These are phyloP conservation scores for Aspergillus transmontanensis DNA, from an alignment of 2,329 filamentous ascomycete species.

Conservation along the genomic window DNA sequence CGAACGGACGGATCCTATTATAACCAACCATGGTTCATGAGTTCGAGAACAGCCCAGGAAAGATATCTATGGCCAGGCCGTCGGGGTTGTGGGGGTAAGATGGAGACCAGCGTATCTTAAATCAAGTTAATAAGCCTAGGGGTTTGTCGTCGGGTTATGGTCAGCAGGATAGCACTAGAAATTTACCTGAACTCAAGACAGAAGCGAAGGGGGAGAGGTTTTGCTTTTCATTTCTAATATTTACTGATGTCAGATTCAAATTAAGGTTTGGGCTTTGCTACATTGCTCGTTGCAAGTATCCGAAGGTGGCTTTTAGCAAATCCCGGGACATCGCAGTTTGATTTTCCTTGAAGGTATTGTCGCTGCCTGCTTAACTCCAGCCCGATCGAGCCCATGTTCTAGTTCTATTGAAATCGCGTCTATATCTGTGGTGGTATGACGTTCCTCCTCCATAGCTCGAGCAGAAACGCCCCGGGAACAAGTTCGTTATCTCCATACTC, in stretches of 20 bases:
- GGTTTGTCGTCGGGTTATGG: neutral
- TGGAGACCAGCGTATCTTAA: neutral
- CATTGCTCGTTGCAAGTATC: neutral
- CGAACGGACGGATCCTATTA: neutral
- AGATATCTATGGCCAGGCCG: neutral
- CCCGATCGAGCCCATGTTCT: neutral
- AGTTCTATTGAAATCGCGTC: neutral
- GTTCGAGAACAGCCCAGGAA: neutral
- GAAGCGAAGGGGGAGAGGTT: neutral
- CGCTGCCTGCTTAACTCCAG: neutral
- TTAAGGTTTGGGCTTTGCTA: neutral
- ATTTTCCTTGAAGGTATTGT: neutral
- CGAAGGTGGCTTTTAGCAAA: neutral
- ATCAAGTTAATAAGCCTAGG: neutral
- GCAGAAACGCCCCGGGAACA: conserved; percentile 18
- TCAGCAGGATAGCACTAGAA: neutral
- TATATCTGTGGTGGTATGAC: neutral
- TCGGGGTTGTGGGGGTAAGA: too few relatives aligned
- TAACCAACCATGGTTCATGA: neutral
- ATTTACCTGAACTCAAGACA: neutral
- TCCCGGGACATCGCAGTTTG: too few relatives aligned
- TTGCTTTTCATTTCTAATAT: neutral
- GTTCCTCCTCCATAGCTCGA: conserved; percentile 12
- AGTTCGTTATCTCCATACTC: conserved; percentile 17
- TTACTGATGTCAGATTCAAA: neutral